Conservation (phyloP, 1,284 basidiomycete genomes). For the Tylopilus sp. region DNA sequence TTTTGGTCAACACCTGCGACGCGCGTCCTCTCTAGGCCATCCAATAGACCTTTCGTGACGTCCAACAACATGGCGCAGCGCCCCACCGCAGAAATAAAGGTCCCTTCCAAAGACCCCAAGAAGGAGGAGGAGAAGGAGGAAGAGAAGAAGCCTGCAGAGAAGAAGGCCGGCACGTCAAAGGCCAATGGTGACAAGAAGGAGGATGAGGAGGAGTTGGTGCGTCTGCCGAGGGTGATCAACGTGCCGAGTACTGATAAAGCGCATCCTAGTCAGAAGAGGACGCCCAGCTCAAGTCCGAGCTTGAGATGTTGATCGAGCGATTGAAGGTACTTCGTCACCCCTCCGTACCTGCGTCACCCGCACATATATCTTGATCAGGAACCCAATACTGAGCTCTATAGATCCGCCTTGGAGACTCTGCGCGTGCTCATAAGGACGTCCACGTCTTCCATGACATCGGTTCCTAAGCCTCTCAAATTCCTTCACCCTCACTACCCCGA, state of each 20-base stretch:
- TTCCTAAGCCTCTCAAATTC: constrained; percentile 99
- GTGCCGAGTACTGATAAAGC: not conserved
- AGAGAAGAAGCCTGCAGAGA: constrained; percentile 37
- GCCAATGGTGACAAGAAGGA: constrained; percentile 65
- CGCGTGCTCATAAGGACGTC: constrained; percentile 94
- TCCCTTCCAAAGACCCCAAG: constrained; percentile 71
- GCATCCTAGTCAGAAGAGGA: constrained; percentile 87
- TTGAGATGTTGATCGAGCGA: constrained; percentile 97
- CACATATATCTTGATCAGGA: constrained; percentile 57
- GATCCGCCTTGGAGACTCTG: constrained; percentile 91
- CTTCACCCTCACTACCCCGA: constrained; percentile 93
- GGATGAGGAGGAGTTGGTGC: constrained; percentile 82
- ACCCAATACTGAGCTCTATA: constrained; percentile 80
- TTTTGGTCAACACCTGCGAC: constrained; percentile 29
- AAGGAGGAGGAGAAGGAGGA: constrained; percentile 59
- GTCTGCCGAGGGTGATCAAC: constrained; percentile 35
- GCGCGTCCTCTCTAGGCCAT: constrained; percentile 31
- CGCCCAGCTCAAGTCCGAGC: constrained; percentile 88
- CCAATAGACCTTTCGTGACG: constrained; percentile 8
- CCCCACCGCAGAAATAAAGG: constrained; percentile 55
- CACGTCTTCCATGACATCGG: constrained; percentile 99
- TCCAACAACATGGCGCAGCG: constrained; percentile 55
- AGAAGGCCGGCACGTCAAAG: constrained; percentile 51
- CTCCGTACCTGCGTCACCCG: not conserved
- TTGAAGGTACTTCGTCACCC: constrained; percentile 63